Conservation (phyloP, 345 rosid species). For the Ricinus communis region DNA sequence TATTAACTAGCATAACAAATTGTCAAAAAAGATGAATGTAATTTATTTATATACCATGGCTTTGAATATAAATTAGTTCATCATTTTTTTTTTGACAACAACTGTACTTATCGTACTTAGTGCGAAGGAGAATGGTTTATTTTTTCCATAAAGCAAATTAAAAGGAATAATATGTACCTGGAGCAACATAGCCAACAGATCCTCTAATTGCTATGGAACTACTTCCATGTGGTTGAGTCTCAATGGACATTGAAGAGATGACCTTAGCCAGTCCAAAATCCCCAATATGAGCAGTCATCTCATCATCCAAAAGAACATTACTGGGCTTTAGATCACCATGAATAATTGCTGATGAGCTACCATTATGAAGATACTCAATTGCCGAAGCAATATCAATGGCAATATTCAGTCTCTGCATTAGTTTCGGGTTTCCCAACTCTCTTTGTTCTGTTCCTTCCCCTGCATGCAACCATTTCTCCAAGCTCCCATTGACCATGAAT, state of each 20-base stretch:
- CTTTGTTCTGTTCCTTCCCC: neutral
- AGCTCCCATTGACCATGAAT: conserved; percentile 4
- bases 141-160: too few relatives aligned
- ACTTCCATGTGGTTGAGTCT: neutral
- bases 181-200: conserved; percentile 13
- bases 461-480: conserved; percentile 15
- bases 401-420: conserved; percentile 1
- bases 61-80: too few relatives aligned
- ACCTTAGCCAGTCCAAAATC: conserved; percentile 26
- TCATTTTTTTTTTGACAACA: too few relatives aligned
- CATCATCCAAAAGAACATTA: conserved; percentile 19
- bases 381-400: conserved; percentile 10
- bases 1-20: neutral
- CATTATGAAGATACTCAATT: neutral
- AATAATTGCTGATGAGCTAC: neutral
- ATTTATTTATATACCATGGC: too few relatives aligned
- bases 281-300: conserved; percentile 19
- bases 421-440: neutral
- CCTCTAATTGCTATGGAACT: neutral
- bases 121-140: too few relatives aligned
- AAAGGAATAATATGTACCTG: too few relatives aligned
- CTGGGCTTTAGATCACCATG: conserved; percentile 27
- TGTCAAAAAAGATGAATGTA: too few relatives aligned
- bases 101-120: too few relatives aligned
- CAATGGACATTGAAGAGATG: neutral